A percentile compares a stretch with the other conserved stretches of the same genome.
phyloP scores from a whole-genome alignment of 2,329 filamentous ascomycete species.

The Sporothrix curviconia region DNA sequence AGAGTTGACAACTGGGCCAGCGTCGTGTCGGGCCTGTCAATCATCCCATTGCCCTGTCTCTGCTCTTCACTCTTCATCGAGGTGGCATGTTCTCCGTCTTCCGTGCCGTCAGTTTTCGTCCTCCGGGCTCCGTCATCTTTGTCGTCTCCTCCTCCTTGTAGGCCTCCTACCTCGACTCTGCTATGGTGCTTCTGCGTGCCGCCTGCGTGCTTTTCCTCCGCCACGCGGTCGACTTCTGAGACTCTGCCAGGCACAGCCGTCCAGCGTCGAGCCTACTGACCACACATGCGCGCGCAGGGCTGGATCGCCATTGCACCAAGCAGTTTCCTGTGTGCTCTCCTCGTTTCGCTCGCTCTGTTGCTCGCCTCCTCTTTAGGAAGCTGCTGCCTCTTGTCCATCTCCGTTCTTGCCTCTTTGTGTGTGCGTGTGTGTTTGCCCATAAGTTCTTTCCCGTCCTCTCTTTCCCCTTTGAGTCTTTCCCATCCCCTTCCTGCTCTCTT shows the following conservation, averaged over 20 bases:
- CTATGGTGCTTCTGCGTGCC: no score
- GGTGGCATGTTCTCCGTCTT: neutral
- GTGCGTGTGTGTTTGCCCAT: neutral
- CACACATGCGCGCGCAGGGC: no score
- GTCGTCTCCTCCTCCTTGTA: no score
- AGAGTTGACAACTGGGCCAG: no score
- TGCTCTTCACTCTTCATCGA: neutral
- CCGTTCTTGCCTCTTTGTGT: neutral
- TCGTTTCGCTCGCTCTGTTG: neutral
- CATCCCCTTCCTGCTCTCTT: neutral
- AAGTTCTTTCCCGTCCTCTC: neutral
- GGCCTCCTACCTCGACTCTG: no score
- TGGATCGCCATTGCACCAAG: no score
- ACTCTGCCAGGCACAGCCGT: slow-evolving; percentile 7
- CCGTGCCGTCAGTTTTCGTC: no score
- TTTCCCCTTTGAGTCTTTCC: neutral
- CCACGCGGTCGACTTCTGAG: slow-evolving; percentile 4
- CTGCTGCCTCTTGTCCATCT: neutral
- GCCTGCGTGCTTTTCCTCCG: neutral
- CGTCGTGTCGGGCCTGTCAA: slow-evolving; percentile 5
- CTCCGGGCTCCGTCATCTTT: no score
- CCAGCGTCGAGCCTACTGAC: slow-evolving; percentile 1
- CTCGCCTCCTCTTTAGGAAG: neutral
- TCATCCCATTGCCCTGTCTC: neutral
- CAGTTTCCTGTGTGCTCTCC: no score